A percentile compares a stretch with the other conserved stretches of the same genome.
Conservation (phyloP, 495 filamentous ascomycete species). For the Trichoderma erinaceum region DNA sequence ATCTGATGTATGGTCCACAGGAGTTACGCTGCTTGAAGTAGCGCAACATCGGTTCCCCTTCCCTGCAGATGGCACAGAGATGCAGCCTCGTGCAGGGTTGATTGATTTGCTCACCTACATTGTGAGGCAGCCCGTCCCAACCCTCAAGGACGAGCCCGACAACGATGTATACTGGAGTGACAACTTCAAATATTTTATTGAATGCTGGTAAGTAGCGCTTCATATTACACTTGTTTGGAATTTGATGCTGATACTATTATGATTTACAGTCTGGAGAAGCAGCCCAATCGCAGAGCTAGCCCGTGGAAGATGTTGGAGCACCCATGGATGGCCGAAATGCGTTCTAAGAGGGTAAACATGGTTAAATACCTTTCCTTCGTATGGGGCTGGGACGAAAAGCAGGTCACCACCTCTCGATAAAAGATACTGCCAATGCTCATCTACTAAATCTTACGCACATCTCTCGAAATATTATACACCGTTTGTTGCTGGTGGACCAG, state of each 20-base stretch:
- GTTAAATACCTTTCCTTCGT: slow-evolving; percentile 82
- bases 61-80: slow-evolving; percentile 91
- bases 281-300: slow-evolving; percentile 74
- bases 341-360: slow-evolving; percentile 94
- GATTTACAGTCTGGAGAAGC: slow-evolving; percentile 77
- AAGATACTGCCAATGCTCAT: not conserved
- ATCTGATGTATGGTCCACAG: slow-evolving; percentile 94
- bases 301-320: slow-evolving; percentile 99
- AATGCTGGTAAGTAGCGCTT: slow-evolving; percentile 78
- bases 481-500: not conserved
- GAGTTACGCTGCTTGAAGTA: slow-evolving; percentile 93
- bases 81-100: slow-evolving; percentile 73
- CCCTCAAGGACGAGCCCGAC: slow-evolving; percentile 87
- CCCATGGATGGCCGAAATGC: slow-evolving; percentile 97
- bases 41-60: slow-evolving; percentile 98
- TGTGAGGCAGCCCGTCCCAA: slow-evolving; percentile 90
- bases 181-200: slow-evolving; percentile 98
- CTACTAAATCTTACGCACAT: not conserved
- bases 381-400: slow-evolving; percentile 78
- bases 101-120: slow-evolving; percentile 97
- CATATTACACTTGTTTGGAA: not conserved
- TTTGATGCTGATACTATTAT: not conserved
- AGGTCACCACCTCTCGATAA: slow-evolving; percentile 4
- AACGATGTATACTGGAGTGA: slow-evolving; percentile 83
- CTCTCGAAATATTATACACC: not conserved